A percentile compares a stretch with the other conserved stretches of the same genome.
phyloP scores from a whole-genome alignment of 2,329 filamentous ascomycete genomes.

The Calonectria pseudoturangicola region DNA sequence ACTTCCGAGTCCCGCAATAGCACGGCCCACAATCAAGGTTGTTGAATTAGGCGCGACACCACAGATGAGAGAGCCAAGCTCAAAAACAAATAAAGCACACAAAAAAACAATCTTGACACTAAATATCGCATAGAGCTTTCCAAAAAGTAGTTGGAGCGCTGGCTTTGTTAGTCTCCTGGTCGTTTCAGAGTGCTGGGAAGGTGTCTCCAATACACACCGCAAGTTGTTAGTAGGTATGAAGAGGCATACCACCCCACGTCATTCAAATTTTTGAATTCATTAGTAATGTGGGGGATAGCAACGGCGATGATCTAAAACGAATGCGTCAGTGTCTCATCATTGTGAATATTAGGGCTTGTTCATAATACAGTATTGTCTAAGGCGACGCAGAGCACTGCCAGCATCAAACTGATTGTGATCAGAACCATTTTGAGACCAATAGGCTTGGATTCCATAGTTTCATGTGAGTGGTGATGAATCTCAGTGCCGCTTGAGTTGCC shows the following conservation, averaged over 20 bases:
- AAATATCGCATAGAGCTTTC: conserved; percentile 70
- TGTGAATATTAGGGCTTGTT: neutral
- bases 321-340: neutral
- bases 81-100: conserved; percentile 68
- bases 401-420: conserved; percentile 5
- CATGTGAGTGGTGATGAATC: neutral
- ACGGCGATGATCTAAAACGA: neutral
- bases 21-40: conserved; percentile 69
- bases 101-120: conserved; percentile 69
- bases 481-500: neutral
- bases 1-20: conserved; percentile 65
- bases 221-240: conserved; percentile 33
- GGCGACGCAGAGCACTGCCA: conserved; percentile 19
- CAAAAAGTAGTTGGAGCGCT: conserved; percentile 56
- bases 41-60: conserved; percentile 64
- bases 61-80: conserved; percentile 72
- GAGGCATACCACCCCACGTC: conserved; percentile 32
- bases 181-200: neutral
- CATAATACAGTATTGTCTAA: conserved; percentile 11
- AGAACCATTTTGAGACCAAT: neutral
- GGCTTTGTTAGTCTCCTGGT: neutral
- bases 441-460: neutral
- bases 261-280: conserved; percentile 28
- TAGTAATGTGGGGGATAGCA: conserved; percentile 5
- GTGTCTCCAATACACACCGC: neutral